phyloP scores from a whole-genome alignment of 75 land plant genomes.

The Adiantum capillusveneris region DNA sequence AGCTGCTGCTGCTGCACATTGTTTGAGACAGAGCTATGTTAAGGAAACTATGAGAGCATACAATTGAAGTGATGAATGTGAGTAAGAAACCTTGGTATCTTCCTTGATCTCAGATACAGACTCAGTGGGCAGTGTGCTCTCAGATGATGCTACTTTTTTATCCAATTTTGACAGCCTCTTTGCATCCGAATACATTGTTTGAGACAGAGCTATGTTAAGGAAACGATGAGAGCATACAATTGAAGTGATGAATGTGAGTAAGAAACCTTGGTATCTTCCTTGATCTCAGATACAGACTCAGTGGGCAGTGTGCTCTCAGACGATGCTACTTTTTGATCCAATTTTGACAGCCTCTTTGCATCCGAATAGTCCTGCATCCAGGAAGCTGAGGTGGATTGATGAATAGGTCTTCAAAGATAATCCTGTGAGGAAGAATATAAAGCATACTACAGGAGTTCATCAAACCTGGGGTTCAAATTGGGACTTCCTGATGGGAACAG shows the following conservation, averaged over 20 bases:
- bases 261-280: slow-evolving; percentile 11
- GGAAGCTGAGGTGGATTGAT: too few relatives aligned
- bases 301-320: slow-evolving; percentile 8
- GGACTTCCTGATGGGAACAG: slow-evolving; percentile 34
- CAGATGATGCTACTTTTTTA: too few relatives aligned
- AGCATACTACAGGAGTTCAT: too few relatives aligned
- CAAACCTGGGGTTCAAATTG: slow-evolving; percentile 42
- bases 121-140: slow-evolving; percentile 5
- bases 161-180: too few relatives aligned
- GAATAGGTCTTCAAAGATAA: too few relatives aligned
- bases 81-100: neutral
- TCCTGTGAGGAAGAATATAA: too few relatives aligned
- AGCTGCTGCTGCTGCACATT: too few relatives aligned
- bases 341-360: slow-evolving; percentile 11
- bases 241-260: neutral
- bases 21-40: too few relatives aligned
- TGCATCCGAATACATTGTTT: too few relatives aligned
- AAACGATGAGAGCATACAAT: too few relatives aligned
- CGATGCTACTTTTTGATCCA: slow-evolving; percentile 9
- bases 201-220: too few relatives aligned
- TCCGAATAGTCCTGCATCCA: slow-evolving; percentile 20
- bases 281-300: slow-evolving; percentile 8
- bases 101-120: slow-evolving; percentile 19
- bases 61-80: neutral
- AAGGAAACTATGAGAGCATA: too few relatives aligned